Base-by-base conservation (phyloP, 441 rosid species). In the Flueggea neowawraea region DNA sequence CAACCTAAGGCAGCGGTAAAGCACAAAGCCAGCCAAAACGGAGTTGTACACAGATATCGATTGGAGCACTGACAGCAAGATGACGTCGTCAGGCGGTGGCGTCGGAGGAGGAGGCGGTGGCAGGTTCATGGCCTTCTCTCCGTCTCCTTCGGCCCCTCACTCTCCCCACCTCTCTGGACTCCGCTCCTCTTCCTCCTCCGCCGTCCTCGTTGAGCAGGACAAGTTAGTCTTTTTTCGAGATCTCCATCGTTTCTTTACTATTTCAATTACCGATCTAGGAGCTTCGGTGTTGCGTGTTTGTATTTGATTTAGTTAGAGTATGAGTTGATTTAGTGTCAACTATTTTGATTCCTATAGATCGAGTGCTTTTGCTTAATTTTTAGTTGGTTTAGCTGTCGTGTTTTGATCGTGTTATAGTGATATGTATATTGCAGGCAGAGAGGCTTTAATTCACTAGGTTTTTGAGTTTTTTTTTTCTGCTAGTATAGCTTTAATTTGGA, bases 121-220 rank as follows among this genome's bases (percentile, higher is more conserved):
- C 2, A 68, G 57, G 1, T 88, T 51, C 73, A 82, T 88, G 91
- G 81, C 86, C 16, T 88, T 71, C 79, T 88, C 95, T 50, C 91
- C 86, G 6, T 88, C 95, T 22, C 95, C 85, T 12, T 83, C 91
- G 11, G 84, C 85, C 6, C 84, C 88, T 72, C 83, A 75, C 74
- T 82, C 95, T 43, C 92, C 90, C 60, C 95, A 80, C 61, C 69
- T 84, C 58, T 59, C 84, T 54, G 69, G 83, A 55, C 78, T 85
- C 57, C 95, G 84, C 60, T 76, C 86, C 55, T 70, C 86, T 43
- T 70, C 83, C 47, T 75, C 89, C 55, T 73, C 87, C 41, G 56
- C 88, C 28, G 80, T 79, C 44, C 55, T 83, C 36, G 75, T 16
- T 32, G 91, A 88, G 71, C 90, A 84, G 49, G 90, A 85, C 16